A percentile compares a stretch with the other conserved stretches of the same genome.
Conservation (phyloP, 2,329 filamentous ascomycete species). For the Pseudogymnoascus destructans region DNA sequence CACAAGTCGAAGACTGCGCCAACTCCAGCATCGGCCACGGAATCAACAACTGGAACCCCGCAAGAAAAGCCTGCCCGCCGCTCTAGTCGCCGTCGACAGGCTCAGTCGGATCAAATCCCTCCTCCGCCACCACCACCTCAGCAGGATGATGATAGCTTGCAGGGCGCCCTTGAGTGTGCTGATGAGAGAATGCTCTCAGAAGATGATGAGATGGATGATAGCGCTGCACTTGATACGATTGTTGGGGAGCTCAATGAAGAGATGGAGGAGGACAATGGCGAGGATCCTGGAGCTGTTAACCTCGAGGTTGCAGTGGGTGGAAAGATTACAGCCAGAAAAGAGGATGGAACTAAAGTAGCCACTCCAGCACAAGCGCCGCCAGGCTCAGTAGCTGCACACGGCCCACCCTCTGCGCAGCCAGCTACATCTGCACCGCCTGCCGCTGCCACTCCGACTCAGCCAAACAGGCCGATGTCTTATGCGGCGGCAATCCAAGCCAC, state of each 20-base stretch:
- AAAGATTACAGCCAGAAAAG: conserved; percentile 80
- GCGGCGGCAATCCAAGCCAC: conserved; percentile 67
- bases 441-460: conserved; percentile 32
- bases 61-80: conserved; percentile 50
- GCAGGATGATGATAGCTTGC: conserved; percentile 46
- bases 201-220: conserved; percentile 54
- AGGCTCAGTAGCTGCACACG: conserved; percentile 31
- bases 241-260: conserved; percentile 86
- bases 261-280: conserved; percentile 55
- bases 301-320: conserved; percentile 78
- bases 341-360: conserved; percentile 75
- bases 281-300: conserved; percentile 78
- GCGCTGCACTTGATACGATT: conserved; percentile 63
- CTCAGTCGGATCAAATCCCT: conserved; percentile 34
- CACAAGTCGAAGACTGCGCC: conserved; percentile 34
- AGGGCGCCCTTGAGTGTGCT: conserved; percentile 75
- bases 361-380: conserved; percentile 57
- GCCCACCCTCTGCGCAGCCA: conserved; percentile 29
- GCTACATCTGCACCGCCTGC: conserved; percentile 24
- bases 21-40: conserved; percentile 31
- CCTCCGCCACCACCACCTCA: conserved; percentile 39
- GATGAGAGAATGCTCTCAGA: conserved; percentile 78
- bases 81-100: conserved; percentile 47
- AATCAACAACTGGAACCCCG: conserved; percentile 31
- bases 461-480: conserved; percentile 64